Conservation (phyloP, 768 basidiomycete genomes). For the Suillus discolor region DNA sequence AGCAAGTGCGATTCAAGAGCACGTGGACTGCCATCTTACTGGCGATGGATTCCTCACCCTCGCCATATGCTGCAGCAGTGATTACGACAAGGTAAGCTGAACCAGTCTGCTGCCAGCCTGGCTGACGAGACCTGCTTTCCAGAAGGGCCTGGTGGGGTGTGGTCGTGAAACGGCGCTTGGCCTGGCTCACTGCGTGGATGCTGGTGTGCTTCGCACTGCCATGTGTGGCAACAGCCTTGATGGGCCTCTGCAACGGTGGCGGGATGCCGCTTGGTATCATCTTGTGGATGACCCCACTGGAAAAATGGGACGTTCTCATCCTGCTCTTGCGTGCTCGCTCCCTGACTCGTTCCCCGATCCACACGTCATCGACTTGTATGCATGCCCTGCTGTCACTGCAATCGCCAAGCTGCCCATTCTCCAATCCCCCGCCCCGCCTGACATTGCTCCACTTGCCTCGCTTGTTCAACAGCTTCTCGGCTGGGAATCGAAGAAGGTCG, state of each 20-base stretch:
- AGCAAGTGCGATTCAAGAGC: too few species aligned
- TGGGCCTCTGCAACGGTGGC: background rate
- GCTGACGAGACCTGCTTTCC: background rate
- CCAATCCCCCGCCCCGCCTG: background rate
- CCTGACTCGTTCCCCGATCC: background rate
- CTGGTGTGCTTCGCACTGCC: background rate
- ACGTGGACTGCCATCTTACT: too few species aligned
- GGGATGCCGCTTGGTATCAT: background rate
- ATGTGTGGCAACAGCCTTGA: background rate
- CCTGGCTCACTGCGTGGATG: background rate
- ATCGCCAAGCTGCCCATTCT: background rate
- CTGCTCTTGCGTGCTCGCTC: background rate
- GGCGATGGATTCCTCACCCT: too few species aligned
- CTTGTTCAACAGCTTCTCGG: background rate
- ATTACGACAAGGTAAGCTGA: background rate
- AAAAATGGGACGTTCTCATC: slow-evolving; percentile 1
- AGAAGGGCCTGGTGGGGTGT: background rate
- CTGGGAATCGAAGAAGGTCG: background rate
- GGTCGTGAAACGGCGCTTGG: background rate
- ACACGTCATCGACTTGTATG: background rate
- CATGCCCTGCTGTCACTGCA: background rate
- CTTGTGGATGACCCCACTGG: background rate
- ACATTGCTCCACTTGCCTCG: background rate
- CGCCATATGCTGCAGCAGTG: too few species aligned
- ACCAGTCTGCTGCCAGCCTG: too few species aligned